Base-by-base conservation (phyloP, 2,329 filamentous ascomycete genomes). In the Ceratocystis variospora region DNA sequence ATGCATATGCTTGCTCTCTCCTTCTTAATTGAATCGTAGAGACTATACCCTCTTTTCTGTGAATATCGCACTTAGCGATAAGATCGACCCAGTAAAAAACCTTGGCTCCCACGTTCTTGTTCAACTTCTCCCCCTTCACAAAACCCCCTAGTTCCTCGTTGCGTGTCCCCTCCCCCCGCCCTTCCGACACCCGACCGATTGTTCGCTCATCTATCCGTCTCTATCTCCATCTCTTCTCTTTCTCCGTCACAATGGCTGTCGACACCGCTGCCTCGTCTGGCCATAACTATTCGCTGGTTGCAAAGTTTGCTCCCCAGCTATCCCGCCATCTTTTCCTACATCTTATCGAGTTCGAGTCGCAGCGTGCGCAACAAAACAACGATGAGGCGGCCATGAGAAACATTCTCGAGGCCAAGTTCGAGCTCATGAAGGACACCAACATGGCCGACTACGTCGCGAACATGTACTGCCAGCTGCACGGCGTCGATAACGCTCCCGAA, bases 401-500 rank as follows among this genome's bases (percentile, higher is more conserved):
- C 76, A 87, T 96, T 72, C 87, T 87, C 70, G 85, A 88, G 75
- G 86, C 91, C 72, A 96, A 96, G 78, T 96, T 93, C 77, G 87
- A 93, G 78, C 86, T 99, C 68, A 85, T 99, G 71, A 66, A 68
- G 53, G 87, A 91, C 76, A 97, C 94, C 73, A 96, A 97, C 82
- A 99, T 99, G 94, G 94, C 88, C 73, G 94, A 99, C 78, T 99
- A 96, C 76, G 90, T 97, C 65, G 92, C 92, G 74, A 89, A 87
- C 73, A 80, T 99, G 71, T 90, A 96, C 81, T 88, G 89, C 75
- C 89, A 96, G 74, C 85, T 99, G 71, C 86, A 97, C 79, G 83
- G 87, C 72, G 84, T 90, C 70, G 82, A 88, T 68, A 83, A 89
- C 69, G 80, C 88, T 65, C 92, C 94, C 63, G 83, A 87, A 70